Percentiles rank a stretch among this genome's conserved stretches.
Evolutionary conservation across 2,329 filamentous ascomycete genomes (phyloP).

Genomic region (Lachnellula cervina): DNA sequence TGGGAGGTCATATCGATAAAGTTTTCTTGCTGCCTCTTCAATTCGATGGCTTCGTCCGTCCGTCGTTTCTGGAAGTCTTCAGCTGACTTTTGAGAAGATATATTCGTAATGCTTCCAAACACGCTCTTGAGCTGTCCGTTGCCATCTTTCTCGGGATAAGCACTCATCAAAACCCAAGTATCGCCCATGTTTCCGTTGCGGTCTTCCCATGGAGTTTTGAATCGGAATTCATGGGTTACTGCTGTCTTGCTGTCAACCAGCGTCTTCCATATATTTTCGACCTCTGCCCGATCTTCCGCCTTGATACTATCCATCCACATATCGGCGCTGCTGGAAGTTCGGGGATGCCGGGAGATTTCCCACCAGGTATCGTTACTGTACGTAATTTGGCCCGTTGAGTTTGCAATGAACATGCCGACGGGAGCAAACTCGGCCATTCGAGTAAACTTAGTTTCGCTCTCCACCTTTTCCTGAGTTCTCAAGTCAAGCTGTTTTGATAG

Average conservation of each 20-base stretch:
- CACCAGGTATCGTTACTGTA: constrained; percentile 77
- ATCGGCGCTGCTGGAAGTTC: constrained; percentile 52
- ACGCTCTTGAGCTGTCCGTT: constrained; percentile 65
- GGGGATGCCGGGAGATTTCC: constrained; percentile 64
- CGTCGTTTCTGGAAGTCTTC: constrained; percentile 74
- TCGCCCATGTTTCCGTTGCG: constrained; percentile 57
- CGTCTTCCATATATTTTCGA: constrained; percentile 58
- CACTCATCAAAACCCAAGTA: constrained; percentile 74
- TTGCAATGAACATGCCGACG: constrained; percentile 81
- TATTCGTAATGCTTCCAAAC: constrained; percentile 79
- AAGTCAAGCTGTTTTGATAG: constrained; percentile 70
- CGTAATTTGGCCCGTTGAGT: constrained; percentile 63
- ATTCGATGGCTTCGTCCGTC: constrained; percentile 74
- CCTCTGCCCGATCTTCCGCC: constrained; percentile 56
- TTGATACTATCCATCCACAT: constrained; percentile 70
- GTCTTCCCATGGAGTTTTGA: constrained; percentile 61
- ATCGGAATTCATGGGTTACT: constrained; percentile 69
- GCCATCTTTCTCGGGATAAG: constrained; percentile 65
- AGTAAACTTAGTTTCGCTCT: constrained; percentile 74
- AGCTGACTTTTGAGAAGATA: constrained; percentile 79
- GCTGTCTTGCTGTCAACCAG: constrained; percentile 57
- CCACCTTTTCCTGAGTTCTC: constrained; percentile 55
- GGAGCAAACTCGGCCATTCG: constrained; percentile 81
- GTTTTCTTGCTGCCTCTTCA: constrained; percentile 68
- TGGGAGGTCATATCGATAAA: constrained; percentile 66